phyloP scores from a whole-genome alignment of 169 alveolate species.

The Amoebophrya sp. region DNA sequence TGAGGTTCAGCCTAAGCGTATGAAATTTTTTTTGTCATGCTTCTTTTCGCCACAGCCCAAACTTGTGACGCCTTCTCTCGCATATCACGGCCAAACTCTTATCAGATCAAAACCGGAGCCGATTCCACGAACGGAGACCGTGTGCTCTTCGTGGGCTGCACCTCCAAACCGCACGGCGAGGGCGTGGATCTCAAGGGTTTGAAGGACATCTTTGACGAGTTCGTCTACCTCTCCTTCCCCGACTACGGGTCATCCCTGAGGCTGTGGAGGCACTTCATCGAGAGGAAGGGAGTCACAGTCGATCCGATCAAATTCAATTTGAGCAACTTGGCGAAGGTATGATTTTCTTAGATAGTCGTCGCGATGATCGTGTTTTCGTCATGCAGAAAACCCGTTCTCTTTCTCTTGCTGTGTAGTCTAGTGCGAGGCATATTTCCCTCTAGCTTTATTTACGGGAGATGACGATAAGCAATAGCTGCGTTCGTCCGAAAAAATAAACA shows the following conservation, averaged over 20 bases:
- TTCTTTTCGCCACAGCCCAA: too few species aligned
- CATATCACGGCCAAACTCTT: not conserved
- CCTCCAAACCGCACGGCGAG: slow-evolving; percentile 67
- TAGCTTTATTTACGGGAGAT: too few species aligned
- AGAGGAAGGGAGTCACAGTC: slow-evolving; percentile 50
- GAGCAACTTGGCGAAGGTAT: slow-evolving; percentile 59
- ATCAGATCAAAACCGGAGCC: slow-evolving; percentile 31
- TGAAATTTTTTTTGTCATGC: too few species aligned
- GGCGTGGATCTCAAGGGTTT: slow-evolving; percentile 58
- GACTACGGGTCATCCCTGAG: slow-evolving; percentile 62
- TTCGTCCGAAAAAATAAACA: too few species aligned
- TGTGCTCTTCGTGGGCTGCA: slow-evolving; percentile 71
- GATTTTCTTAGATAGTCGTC: too few species aligned
- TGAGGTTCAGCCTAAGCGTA: slow-evolving; percentile 14
- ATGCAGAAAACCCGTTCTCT: too few species aligned
- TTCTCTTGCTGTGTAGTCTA: too few species aligned
- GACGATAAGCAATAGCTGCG: too few species aligned
- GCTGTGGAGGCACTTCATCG: slow-evolving; percentile 52
- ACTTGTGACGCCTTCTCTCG: not conserved
- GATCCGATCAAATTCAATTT: slow-evolving; percentile 59
- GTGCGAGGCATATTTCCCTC: too few species aligned
- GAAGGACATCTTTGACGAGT: slow-evolving; percentile 65
- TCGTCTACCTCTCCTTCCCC: slow-evolving; percentile 67
- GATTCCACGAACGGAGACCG: slow-evolving; percentile 50
- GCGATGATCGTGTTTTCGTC: too few species aligned